Conservation (phyloP, 169 alveolate genomes). For the Eimeria tenella region DNA sequence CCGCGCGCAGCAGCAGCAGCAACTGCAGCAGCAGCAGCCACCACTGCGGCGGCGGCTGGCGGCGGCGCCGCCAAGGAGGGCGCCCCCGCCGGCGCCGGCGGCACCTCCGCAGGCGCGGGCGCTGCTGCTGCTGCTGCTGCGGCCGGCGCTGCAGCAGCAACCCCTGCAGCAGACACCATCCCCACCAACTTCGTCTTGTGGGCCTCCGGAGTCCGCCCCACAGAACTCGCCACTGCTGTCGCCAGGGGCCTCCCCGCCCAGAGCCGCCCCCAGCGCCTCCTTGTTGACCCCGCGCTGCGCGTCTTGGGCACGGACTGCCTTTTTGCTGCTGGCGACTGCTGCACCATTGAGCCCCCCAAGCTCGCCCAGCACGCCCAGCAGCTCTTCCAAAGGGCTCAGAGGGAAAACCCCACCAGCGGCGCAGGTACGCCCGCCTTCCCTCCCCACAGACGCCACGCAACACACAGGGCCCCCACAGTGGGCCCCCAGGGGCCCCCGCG, state of each 20-base stretch:
- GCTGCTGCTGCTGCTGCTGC: constrained; percentile 6
- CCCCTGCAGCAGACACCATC: background rate
- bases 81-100: background rate
- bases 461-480: background rate
- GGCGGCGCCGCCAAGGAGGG: constrained; percentile 8
- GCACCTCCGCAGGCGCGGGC: constrained; percentile 1
- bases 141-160: background rate
- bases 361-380: constrained; percentile 48
- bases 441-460: background rate
- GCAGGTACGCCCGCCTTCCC: background rate
- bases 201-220: constrained; percentile 75
- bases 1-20: constrained; percentile 13
- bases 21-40: background rate
- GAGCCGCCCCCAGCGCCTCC: constrained; percentile 23
- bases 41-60: background rate
- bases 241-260: constrained; percentile 12
- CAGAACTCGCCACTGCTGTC: background rate
- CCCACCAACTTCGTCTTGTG: constrained; percentile 73
- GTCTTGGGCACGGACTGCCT: constrained; percentile 58
- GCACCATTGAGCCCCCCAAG: constrained; percentile 31
- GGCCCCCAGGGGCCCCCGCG: background rate
- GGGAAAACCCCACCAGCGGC: background rate
- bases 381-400: constrained; percentile 39
- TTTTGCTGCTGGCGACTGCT: constrained; percentile 78
- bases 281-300: constrained; percentile 49